phyloP scores from a whole-genome alignment of 2,329 filamentous ascomycete species.

The Acrocalymma vagum region DNA sequence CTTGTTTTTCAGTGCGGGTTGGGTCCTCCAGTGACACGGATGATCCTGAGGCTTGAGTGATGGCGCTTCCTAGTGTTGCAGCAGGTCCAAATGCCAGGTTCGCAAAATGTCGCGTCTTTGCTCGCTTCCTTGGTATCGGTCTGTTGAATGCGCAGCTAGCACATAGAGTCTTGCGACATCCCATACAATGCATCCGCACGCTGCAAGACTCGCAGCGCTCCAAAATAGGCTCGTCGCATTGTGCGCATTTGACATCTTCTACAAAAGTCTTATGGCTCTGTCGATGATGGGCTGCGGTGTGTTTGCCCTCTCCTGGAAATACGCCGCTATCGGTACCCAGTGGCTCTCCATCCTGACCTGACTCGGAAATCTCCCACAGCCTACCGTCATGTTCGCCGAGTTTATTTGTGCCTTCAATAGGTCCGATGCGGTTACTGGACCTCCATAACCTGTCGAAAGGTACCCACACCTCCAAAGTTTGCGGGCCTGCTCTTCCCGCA shows the following conservation, averaged over 20 bases:
- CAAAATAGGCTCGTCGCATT: slow-evolving; percentile 61
- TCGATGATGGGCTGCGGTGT: slow-evolving; percentile 62
- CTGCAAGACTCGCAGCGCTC: slow-evolving; percentile 69
- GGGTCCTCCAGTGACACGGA: slow-evolving; percentile 31
- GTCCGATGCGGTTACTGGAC: slow-evolving; percentile 66
- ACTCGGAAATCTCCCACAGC: slow-evolving; percentile 65
- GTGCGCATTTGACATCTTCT: slow-evolving; percentile 62
- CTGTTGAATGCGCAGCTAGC: slow-evolving; percentile 67
- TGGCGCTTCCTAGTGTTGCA: slow-evolving; percentile 30
- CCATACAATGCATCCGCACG: slow-evolving; percentile 68
- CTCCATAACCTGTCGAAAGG: slow-evolving; percentile 68
- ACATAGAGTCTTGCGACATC: slow-evolving; percentile 67
- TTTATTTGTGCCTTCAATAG: slow-evolving; percentile 40
- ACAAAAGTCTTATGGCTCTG: slow-evolving; percentile 63
- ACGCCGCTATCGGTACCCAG: slow-evolving; percentile 58
- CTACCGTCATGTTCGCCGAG: slow-evolving; percentile 56
- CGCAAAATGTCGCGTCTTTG: slow-evolving; percentile 48
- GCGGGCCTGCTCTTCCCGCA: slow-evolving; percentile 62
- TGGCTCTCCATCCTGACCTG: slow-evolving; percentile 63
- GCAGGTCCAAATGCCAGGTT: slow-evolving; percentile 44
- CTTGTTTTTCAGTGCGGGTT: slow-evolving; percentile 26
- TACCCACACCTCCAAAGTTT: slow-evolving; percentile 68
- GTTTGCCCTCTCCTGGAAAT: slow-evolving; percentile 61
- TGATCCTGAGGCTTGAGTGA: slow-evolving; percentile 40
- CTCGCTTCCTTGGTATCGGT: slow-evolving; percentile 54